Base-by-base conservation (phyloP, 768 basidiomycete genomes). In the Antrodiella citrinella region DNA sequence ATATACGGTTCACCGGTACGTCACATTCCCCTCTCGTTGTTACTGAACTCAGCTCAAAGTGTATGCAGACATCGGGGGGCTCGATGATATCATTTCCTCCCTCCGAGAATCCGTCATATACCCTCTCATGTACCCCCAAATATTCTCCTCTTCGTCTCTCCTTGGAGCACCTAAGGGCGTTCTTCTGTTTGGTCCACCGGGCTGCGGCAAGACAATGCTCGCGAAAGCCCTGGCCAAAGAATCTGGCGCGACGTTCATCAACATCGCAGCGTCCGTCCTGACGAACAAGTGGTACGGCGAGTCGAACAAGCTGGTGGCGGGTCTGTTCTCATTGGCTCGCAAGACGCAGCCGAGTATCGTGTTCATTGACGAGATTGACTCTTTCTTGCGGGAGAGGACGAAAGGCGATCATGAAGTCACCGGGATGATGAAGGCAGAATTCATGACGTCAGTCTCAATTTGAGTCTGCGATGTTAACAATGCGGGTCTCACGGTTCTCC, bases 201-300 rank as follows among this genome's bases (percentile, higher is more conserved):
- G 96, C 4, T 99, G 96, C 57, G 96, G 96, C 21, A 99, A 99
- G 72, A 98, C 96, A 1, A 94, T 99, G 92, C 77, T 99, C n/a
- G 96, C 96, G 1, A 95, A 95, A 64, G 95, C 95, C 1, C 77
- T 99, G 5, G 96, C 96, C 11, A 96, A 95, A 64, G 94, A 99
- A 71, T 91, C 88, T 2, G 90, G 91, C 15, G 96, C 96, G 4
- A 95, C 93, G 0, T 99, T 99, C 63, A 95, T 97, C 70, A 91
- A 91, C 65, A 77, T 91, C 52, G 78, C 85, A 4, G 78, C 84
- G 26, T 84, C 82, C 2, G 81, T 80, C 7, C 71, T 90, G 54
- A 82, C 83, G 23, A 84, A 80, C 68, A 86, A 87, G 62, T 89
- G 87, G 89, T 90, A 84, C 57, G 89, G 89, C 26, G 89, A 91